Base-by-base conservation (phyloP, 2,329 filamentous ascomycete genomes). In the Calonectria montana region DNA sequence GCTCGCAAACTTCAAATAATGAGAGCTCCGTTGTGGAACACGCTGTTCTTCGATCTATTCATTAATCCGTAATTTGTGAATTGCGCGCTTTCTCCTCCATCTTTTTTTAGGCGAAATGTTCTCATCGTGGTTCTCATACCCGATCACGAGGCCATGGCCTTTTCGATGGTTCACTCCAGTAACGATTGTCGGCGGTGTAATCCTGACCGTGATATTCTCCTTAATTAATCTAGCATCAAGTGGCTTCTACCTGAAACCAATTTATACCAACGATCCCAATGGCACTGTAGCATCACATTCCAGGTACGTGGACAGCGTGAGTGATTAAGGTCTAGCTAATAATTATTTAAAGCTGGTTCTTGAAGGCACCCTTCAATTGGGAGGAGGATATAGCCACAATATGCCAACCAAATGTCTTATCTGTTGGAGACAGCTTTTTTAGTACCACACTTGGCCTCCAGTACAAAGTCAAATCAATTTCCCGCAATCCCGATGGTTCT, bases 401-500 rank as follows among this genome's bases (percentile, higher is more conserved):
- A 23, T 74, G 72, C 1, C 66, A 75, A 9, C 63, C 72, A 0
- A 72, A 69, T 6, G 48, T 74, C 3, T 1, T 75, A 1, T 65
- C 72, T 2, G 73, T 75, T 0, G 73, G 69, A 4, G 72, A 75
- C 37, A 64, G 73, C 7, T 48, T 74, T 55, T 75, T 75, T 35
- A 70, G 66, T 0, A 70, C 63, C 1, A 65, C 41, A 0, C 50
- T 68, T 0, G 72, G 73, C 0, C 59, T 75, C 1, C 64, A 74
- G 43, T 75, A 75, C 10, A 55, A 65, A 9, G 39, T 74, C 23
- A 72, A 73, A 15, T 43, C 63, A 4, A 69, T 75, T 9, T 43
- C 23, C 0, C 43, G 15, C 7, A 2, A 23, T 1, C 5, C 18
- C 3, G n/a, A 66, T 3, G 41, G 7, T 9, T 27, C 67, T 1